phyloP scores from a whole-genome alignment of 1,284 basidiomycete genomes.

The Veloporphyrellus conicus region DNA sequence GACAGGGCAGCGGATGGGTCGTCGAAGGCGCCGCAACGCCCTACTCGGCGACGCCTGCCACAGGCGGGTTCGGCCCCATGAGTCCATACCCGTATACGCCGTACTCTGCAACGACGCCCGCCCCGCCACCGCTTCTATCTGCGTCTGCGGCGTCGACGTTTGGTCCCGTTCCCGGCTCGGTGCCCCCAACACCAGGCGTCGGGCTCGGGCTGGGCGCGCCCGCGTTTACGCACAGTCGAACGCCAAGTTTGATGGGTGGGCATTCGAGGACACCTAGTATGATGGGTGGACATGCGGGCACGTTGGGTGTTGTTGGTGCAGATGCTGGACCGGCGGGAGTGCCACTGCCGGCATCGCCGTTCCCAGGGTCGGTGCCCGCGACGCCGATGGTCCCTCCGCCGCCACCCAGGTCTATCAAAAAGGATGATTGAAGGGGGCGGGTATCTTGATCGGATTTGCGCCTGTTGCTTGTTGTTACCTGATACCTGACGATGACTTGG shows the following conservation, averaged over 20 bases:
- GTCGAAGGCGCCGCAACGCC: constrained; percentile 36
- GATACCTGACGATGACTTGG: no score
- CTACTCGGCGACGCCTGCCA: constrained; percentile 33
- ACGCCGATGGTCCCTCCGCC: constrained; percentile 17
- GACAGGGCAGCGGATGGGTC: constrained; percentile 44
- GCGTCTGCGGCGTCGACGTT: constrained; percentile 1
- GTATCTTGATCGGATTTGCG: no score
- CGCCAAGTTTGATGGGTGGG: constrained; percentile 10
- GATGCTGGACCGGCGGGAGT: constrained; percentile 10
- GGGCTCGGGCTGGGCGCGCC: constrained; percentile 36
- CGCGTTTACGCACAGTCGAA: not conserved
- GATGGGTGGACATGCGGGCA: constrained; percentile 3
- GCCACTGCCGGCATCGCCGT: constrained; percentile 21
- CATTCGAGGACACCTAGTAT: constrained; percentile 11
- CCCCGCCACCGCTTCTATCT: constrained; percentile 1
- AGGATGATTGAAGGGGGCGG: constrained; percentile 50
- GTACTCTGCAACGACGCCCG: constrained; percentile 21
- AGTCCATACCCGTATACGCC: constrained; percentile 37
- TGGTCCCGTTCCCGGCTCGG: constrained; percentile 13
- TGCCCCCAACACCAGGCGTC: constrained; percentile 30
- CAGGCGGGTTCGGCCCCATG: constrained; percentile 30
- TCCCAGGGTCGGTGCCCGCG: constrained; percentile 17
- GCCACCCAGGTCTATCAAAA: constrained; percentile 34
- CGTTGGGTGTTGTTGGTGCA: constrained; percentile 1
- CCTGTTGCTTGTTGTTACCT: no score